Percentiles rank a stretch among this genome's conserved stretches.
These are phyloP conservation scores for Nicotiana benthamiana DNA, from an alignment of 257 asterid genomes.

Conservation along the genomic window DNA sequence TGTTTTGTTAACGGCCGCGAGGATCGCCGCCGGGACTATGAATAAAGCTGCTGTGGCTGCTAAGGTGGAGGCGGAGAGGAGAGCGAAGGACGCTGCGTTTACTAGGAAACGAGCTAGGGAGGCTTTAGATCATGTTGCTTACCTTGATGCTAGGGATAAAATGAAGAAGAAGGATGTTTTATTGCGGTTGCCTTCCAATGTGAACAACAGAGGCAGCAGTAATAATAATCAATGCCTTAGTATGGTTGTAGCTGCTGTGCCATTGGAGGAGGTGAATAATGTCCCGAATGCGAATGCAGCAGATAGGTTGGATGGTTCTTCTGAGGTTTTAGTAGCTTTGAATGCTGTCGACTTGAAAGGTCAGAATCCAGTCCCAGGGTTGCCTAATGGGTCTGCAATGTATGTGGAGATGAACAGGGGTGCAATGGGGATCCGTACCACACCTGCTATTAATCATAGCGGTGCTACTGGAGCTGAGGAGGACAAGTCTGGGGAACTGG, in stretches of 20 bases:
- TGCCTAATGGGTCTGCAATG: conserved; percentile 28
- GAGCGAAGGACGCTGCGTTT: conserved; percentile 67
- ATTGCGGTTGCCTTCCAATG: conserved; percentile 1
- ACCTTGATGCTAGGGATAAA: conserved; percentile 48
- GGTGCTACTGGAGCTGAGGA: conserved; percentile 6
- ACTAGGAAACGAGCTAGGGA: conserved; percentile 74
- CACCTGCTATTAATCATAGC: conserved; percentile 10
- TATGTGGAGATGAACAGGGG: conserved; percentile 35
- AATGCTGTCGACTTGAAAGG: conserved; percentile 44
- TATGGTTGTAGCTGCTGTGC: conserved; percentile 9
- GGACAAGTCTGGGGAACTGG: conserved; percentile 12
- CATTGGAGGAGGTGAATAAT: conserved; percentile 11
- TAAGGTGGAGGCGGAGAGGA: conserved; percentile 56
- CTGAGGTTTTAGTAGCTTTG: conserved; percentile 36
- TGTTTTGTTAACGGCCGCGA: conserved; percentile 66
- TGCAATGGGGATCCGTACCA: conserved; percentile 3
- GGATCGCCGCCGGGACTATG: conserved; percentile 49
- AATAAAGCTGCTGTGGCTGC: conserved; percentile 52
- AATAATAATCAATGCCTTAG: conserved; percentile 14
- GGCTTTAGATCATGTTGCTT: conserved; percentile 53
- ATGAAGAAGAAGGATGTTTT: conserved; percentile 27
- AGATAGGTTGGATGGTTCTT: conserved; percentile 33
- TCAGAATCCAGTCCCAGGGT: background rate
- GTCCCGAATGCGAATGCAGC: conserved; percentile 12
- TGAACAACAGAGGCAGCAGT: conserved; percentile 6